Evolutionary conservation across 257 asterid species (phyloP), one percentile per base, ranked within the genome.

Genomic region (Solanum corneliomulleri): DNA sequence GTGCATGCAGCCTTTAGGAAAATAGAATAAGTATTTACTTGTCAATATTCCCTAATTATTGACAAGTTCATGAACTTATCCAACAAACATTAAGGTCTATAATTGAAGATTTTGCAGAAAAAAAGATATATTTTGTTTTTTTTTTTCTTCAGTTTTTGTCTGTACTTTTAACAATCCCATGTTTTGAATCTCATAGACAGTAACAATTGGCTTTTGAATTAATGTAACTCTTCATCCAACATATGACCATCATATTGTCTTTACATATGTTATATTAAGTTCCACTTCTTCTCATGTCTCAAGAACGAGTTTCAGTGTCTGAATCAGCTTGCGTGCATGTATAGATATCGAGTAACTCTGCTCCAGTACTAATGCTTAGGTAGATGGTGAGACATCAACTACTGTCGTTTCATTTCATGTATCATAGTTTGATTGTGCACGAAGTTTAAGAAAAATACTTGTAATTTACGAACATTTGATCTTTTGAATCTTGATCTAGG

Each of bases 21-120:
- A 87, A 69, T 77, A 88, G 83, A 83, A 83, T 71, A 85, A 11
- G 75, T 71, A 85, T 82, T 83, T 72, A 78, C 72, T 70, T 88
- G 37, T 56, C 41, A 80, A 70, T 87, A 60, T 84, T 60, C 76
- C 45, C 69, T 49, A 80, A 90, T 80, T 27, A 91, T 83, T 89
- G 87, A 82, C 87, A 89, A 90, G 68, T 91, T 90, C 95, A 92
- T 93, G 91, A 90, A 93, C 90, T 86, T 72, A 88, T 85, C 77
- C 86, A 85, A 76, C 56, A 82, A 83, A 75, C 68, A 68, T 56
- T 82, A 45, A 41, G 27, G 56, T n/a, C 44, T 45, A 90, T 88
- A 75, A 87, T 89, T 89, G 91, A 87, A 90, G 89, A 92, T 92
- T 93, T 89, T 90, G 88, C 86, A 84, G 92, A 90, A 89, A 45